These are phyloP conservation scores for Tuber microsphaerosporum DNA, from an alignment of 495 filamentous ascomycete species.

Conservation along the genomic window DNA sequence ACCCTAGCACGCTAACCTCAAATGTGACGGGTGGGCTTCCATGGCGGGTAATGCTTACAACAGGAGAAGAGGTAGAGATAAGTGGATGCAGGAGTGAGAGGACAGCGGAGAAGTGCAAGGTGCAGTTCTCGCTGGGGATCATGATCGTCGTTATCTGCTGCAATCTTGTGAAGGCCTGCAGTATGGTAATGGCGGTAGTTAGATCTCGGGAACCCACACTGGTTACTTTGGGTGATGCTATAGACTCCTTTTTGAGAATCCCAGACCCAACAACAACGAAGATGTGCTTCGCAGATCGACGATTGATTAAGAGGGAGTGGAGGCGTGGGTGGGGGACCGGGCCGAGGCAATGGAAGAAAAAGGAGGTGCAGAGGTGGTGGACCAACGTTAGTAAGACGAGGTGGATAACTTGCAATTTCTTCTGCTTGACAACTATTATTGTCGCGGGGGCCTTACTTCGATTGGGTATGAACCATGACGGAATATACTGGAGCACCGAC, in stretches of 20 bases:
- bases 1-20: too few species aligned
- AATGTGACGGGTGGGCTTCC: neutral
- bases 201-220: slow-evolving; percentile 15
- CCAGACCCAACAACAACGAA: slow-evolving; percentile 11
- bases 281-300: slow-evolving; percentile 38
- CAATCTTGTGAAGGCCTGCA: neutral
- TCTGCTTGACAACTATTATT: neutral
- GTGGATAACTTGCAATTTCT: slow-evolving; percentile 10
- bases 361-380: neutral
- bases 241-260: slow-evolving; percentile 7
- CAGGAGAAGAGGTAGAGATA: neutral
- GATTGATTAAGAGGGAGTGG: slow-evolving; percentile 18
- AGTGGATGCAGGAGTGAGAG: slow-evolving; percentile 3
- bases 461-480: neutral
- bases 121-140: slow-evolving; percentile 42
- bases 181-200: slow-evolving; percentile 36
- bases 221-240: slow-evolving; percentile 13
- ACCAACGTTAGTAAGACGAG: neutral
- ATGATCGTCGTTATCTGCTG: slow-evolving; percentile 18
- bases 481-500: neutral
- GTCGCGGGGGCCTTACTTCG: neutral
- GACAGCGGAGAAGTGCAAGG: slow-evolving; percentile 17
- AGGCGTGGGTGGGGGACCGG: neutral
- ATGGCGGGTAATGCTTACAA: neutral
- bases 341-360: neutral